Conservation (phyloP, 495 filamentous ascomycete species). For the Trichoderma asperelloides region DNA sequence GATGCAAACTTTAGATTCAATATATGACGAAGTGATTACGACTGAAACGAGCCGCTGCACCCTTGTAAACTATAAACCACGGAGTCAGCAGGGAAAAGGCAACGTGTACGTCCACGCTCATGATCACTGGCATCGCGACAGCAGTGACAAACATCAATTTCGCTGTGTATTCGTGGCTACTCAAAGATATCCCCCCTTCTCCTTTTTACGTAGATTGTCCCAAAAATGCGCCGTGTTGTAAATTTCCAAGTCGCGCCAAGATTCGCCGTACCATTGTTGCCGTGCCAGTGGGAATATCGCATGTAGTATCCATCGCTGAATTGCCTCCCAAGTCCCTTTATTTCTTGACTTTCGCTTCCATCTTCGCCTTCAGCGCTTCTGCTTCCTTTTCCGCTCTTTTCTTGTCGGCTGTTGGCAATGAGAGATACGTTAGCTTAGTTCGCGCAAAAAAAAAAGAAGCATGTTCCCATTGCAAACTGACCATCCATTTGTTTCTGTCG, state of each 20-base stretch:
- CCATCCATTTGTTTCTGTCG: constrained; percentile 60
- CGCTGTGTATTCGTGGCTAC: background rate
- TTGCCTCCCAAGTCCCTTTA: background rate
- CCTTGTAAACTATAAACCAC: background rate
- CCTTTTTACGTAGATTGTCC: background rate
- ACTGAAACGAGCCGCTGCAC: background rate
- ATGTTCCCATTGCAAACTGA: background rate
- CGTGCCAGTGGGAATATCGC: background rate
- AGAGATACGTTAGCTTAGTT: background rate
- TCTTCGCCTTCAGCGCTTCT: background rate
- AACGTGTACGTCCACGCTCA: background rate
- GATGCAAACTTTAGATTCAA: background rate
- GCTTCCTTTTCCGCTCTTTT: background rate
- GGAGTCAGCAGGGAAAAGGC: background rate
- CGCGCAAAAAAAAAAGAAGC: no score
- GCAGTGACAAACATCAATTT: background rate
- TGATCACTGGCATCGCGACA: background rate
- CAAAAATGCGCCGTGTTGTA: background rate
- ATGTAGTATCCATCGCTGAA: background rate
- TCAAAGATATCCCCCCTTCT: background rate
- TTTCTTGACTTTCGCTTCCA: background rate
- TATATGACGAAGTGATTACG: background rate
- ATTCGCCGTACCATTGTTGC: background rate
- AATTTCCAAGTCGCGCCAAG: background rate
- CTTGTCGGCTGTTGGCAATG: background rate